Evolutionary conservation across 805 yeast species (phyloP).

Genomic region (Wickerhamiella lipophila): DNA sequence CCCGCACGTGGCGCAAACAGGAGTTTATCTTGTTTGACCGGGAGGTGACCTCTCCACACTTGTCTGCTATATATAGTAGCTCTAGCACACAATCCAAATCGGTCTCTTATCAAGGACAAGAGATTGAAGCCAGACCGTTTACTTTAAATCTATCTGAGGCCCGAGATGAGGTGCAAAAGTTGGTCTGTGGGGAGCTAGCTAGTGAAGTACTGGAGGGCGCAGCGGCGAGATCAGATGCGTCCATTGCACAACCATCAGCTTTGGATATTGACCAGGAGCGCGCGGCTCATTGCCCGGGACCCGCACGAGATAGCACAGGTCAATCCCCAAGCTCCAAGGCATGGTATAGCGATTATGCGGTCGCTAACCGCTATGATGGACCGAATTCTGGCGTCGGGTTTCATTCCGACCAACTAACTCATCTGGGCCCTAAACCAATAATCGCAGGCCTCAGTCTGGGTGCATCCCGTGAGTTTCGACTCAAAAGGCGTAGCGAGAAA

Average conservation of each 20-base stretch:
- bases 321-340: too few species aligned
- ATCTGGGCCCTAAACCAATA: conserved; percentile 57
- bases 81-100: conserved; percentile 19
- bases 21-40: conserved; percentile 54
- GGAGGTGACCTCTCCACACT: conserved; percentile 46
- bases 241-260: too few species aligned
- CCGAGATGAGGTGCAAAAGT: conserved; percentile 31
- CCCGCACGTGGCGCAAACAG: conserved; percentile 31
- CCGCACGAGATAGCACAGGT: too few species aligned
- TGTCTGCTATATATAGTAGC: conserved; percentile 32
- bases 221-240: too few species aligned
- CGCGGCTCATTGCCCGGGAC: too few species aligned
- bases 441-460: conserved; percentile 63
- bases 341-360: conserved; percentile 45
- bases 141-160: conserved; percentile 33
- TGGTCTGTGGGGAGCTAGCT: conserved; percentile 30
- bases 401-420: conserved; percentile 64
- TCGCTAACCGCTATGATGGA: conserved; percentile 44
- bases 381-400: conserved; percentile 47
- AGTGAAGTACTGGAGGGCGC: too few species aligned
- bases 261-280: too few species aligned
- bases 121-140: conserved; percentile 27
- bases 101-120: conserved; percentile 32
- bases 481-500: conserved; percentile 30
- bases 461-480: conserved; percentile 51